Base-by-base conservation (phyloP, 2,329 filamentous ascomycete species). In the Xenoacremonium recifei region DNA sequence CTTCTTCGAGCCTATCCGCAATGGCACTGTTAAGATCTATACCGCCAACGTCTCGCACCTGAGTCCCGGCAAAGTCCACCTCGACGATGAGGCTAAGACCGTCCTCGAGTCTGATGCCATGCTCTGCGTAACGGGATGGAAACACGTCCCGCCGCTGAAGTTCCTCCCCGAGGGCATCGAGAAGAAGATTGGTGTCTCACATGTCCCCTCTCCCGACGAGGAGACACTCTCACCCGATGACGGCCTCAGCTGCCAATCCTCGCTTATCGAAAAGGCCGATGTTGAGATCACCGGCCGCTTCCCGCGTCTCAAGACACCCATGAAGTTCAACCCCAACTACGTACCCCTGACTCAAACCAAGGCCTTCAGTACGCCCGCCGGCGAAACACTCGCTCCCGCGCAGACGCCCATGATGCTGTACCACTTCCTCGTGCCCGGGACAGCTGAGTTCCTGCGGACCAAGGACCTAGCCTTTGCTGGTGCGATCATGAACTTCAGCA, bases 51-150 rank as follows among this genome's bases (percentile, higher is more conserved):
- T 81, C 3, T 59, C 62, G 1, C 53, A 60, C 1, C 53, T 80
- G 2, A 60, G 62, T 3, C 45, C 59, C 0, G 57, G 63, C 3
- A 63, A 61, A 0, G 65, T 79, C 0, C 48, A 68, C 11, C 63
- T 80, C 1, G 62, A 65, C 1, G 66, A 65, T 10, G 73, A 72
- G 0, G 66, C 65, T 10, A 72, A 72, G 0, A 62, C 61, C 0
- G 43, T 45, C 0, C 39, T 80, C 1, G 49, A 65, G 1, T 61
- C 71, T 0, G 73, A 79, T 44, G 70, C 65, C 0, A 49, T 81
- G 1, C 61, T 80, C 5, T 76, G 69, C 42, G 67, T 69, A 2
- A 81, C 77, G 0, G 77, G 77, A 2, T 80, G 76, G 76, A 67
- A 69, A 39, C 63, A 68, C 37, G 60, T 62, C 10, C 64, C 70